These are phyloP conservation scores for Crotalaria pallida DNA, from an alignment of 306 rosid species.

Conservation along the genomic window DNA sequence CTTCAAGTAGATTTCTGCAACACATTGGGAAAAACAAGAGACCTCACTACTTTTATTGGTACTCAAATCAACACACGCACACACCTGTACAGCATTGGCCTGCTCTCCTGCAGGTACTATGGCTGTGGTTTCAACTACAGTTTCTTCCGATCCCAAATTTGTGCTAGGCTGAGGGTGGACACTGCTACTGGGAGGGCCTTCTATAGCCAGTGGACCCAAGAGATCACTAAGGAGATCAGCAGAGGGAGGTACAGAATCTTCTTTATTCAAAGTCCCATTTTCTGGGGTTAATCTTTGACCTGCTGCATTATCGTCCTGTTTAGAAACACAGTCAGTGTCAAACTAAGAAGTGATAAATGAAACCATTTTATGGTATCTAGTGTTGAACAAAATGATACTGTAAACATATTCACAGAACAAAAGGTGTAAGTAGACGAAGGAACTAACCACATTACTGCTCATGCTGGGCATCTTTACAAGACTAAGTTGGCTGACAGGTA, in stretches of 20 bases:
- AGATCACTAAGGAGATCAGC: conserved; percentile 79
- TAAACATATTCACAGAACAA: background rate
- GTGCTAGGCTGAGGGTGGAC: conserved; percentile 37
- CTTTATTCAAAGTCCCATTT: conserved; percentile 61
- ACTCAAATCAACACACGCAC: background rate
- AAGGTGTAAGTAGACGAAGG: background rate
- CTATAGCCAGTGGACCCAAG: conserved; percentile 92
- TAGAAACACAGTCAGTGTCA: conserved; percentile 17
- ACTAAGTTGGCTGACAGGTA: conserved; percentile 56
- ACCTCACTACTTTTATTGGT: background rate
- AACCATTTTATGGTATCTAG: background rate
- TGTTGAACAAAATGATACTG: no score
- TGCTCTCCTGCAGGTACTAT: conserved; percentile 88
- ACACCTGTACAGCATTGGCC: conserved; percentile 79
- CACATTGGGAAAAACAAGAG: background rate
- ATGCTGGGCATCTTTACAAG: conserved; percentile 72
- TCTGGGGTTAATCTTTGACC: conserved; percentile 48
- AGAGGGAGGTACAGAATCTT: conserved; percentile 54
- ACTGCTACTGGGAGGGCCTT: conserved; percentile 70
- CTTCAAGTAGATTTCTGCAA: conserved; percentile 2
- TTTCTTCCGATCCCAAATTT: conserved; percentile 48
- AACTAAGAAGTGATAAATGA: background rate
- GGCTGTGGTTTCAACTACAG: conserved; percentile 63
- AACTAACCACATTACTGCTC: conserved; percentile 58
- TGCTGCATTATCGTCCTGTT: conserved; percentile 61